Base-by-base conservation (phyloP, 1,139 yeast species). In the Ogataea hybrid region DNA sequence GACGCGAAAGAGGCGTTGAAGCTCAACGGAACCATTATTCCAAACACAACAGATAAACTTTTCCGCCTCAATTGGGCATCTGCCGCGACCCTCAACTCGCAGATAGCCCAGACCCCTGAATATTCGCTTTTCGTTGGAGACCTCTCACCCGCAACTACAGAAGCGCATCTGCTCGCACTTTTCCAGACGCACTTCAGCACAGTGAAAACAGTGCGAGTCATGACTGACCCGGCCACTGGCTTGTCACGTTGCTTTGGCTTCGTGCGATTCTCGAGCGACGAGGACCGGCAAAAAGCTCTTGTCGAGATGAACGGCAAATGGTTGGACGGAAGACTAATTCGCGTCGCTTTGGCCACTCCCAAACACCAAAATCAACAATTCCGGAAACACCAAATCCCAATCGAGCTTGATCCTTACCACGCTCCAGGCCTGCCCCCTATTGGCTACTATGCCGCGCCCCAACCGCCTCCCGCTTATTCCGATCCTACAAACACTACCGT, bases 401-500 rank as follows among this genome's bases (percentile, higher is more conserved):
- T 48, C 32, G 55, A 53, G 8, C 15, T 38, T 12, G 55, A 51
- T 28, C 36, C 48, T 32, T 48, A 47, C 35, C 44, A 51, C 35
- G 45, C 35, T 17, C 32, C 42, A 20, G 32, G 44, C 12, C 38
- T 54, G 25, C 53, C 57, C 20, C 57, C 58, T 37, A 51, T 55
- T 44, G 58, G 59, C 14, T 57, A 52, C 36, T 55, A 53, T 20
- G 47, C 52, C 46, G 29, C 41, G 12, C 57, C 53, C 14, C 56
- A 47, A 35, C 43, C 54, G 9, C 44, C 52, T 6, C 56, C 52
- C 32, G 51, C 53, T n/a, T 83, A 69, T 58, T 71, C 83, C 31
- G 95, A 88, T 57, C 89, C 90, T 15, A 81, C 76, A 58, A 89
- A 88, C 61, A 87, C 96, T 10, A 89, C 97, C 0, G 96, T 89